phyloP scores from a whole-genome alignment of 257 asterid genomes.

The Gentiana dahurica region DNA sequence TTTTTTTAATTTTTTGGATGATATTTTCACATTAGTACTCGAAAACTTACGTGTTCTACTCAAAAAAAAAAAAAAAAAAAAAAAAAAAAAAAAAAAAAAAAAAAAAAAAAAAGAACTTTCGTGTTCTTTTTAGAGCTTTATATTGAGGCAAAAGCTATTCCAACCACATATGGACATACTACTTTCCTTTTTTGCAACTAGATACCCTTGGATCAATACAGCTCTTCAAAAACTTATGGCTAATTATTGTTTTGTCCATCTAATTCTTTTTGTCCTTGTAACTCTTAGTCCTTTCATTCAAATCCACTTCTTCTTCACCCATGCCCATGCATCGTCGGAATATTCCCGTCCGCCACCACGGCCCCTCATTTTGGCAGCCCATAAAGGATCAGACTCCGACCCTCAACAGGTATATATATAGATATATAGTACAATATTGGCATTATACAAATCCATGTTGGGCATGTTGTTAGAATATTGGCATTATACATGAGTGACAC shows the following conservation, averaged over 20 bases:
- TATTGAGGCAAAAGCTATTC: neutral
- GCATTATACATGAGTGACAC: too few relatives aligned
- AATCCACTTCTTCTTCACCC: neutral
- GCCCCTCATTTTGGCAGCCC: conserved; percentile 28
- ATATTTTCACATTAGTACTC: too few relatives aligned
- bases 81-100: too few relatives aligned
- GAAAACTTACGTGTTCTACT: too few relatives aligned
- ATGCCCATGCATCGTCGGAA: conserved; percentile 27
- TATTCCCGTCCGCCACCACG: conserved; percentile 63
- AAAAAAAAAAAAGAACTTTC: too few relatives aligned
- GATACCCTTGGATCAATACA: neutral
- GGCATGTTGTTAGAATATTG: too few relatives aligned
- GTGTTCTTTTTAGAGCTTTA: neutral
- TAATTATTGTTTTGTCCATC: neutral
- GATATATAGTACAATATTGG: too few relatives aligned
- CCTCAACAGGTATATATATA: conserved; percentile 64
- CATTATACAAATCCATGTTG: too few relatives aligned
- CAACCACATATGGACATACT: neutral
- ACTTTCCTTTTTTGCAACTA: neutral
- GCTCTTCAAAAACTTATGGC: neutral
- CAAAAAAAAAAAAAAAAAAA: too few relatives aligned
- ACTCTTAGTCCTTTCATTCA: conserved; percentile 5
- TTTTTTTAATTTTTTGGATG: too few relatives aligned
- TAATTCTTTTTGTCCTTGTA: conserved; percentile 11
- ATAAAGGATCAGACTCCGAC: conserved; percentile 37